A percentile compares a stretch with the other conserved stretches of the same genome.
These are phyloP conservation scores for Blastobotrys arbuscula DNA, from an alignment of 1,139 yeast genomes.

Conservation along the genomic window DNA sequence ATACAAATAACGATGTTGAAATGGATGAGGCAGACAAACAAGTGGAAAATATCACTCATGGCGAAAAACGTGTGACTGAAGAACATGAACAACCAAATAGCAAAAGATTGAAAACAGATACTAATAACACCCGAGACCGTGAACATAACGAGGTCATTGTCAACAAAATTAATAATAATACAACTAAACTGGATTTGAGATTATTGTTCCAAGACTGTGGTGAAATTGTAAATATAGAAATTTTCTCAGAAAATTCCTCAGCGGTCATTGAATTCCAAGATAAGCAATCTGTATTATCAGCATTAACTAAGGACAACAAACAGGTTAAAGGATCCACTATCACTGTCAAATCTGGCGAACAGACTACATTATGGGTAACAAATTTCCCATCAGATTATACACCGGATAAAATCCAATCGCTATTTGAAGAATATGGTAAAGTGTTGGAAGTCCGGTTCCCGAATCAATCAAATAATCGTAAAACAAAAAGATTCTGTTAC, in stretches of 20 bases:
- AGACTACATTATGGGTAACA: slow-evolving; percentile 59
- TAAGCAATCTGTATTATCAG: slow-evolving; percentile 49
- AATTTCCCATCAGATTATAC: slow-evolving; percentile 62
- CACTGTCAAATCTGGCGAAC: slow-evolving; percentile 40
- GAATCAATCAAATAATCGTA: slow-evolving; percentile 36
- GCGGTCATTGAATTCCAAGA: slow-evolving; percentile 47
- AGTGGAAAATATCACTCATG: neutral
- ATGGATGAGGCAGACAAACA: neutral
- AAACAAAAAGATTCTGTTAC: slow-evolving; percentile 66
- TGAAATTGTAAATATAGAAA: slow-evolving; percentile 36
- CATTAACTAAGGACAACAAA: slow-evolving; percentile 56
- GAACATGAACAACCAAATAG: neutral
- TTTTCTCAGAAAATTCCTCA: slow-evolving; percentile 14
- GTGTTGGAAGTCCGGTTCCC: slow-evolving; percentile 62
- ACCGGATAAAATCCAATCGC: slow-evolving; percentile 36
- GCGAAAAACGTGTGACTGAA: slow-evolving; percentile 3
- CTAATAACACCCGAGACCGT: slow-evolving; percentile 41
- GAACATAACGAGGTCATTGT: slow-evolving; percentile 52
- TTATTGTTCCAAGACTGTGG: slow-evolving; percentile 62
- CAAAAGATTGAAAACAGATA: neutral
- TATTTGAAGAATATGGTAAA: slow-evolving; percentile 45
- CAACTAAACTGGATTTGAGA: slow-evolving; percentile 36
- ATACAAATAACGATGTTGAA: neutral
- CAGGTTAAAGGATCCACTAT: slow-evolving; percentile 41
- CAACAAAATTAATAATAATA: slow-evolving; percentile 31